Percentiles rank a stretch among this genome's conserved stretches.
Evolutionary conservation across 2,329 filamentous ascomycete genomes (phyloP).

Genomic region (Aspergillus melleus): DNA sequence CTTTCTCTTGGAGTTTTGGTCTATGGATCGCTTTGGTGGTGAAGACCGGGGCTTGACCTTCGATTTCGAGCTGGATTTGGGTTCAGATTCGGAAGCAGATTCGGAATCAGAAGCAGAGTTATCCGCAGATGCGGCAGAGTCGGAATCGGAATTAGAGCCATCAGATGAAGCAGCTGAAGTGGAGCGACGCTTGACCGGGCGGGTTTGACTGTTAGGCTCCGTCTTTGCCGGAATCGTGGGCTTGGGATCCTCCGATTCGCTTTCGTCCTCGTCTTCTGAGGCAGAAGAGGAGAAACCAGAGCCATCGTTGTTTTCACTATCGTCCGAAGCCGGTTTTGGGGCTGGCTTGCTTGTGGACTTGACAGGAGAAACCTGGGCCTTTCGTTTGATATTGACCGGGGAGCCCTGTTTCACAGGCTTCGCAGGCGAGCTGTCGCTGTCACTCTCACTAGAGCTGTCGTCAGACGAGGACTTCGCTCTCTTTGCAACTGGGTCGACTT

Average conservation of each 20-base stretch:
- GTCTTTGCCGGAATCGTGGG: background rate
- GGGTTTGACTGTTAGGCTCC: background rate
- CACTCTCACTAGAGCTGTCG: background rate
- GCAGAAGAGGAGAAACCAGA: background rate
- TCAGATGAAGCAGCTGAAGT: background rate
- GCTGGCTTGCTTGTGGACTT: background rate
- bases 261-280: background rate
- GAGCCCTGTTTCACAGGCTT: background rate
- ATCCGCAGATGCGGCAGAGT: no score
- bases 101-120: background rate
- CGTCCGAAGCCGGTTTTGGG: constrained; percentile 1
- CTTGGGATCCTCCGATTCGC: background rate
- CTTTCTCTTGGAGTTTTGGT: background rate
- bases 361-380: background rate
- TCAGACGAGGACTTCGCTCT: background rate
- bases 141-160: background rate
- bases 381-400: constrained; percentile 4
- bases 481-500: background rate
- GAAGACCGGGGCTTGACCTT: background rate
- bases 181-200: background rate
- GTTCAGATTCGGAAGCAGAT: background rate
- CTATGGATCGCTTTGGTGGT: background rate
- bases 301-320: constrained; percentile 11
- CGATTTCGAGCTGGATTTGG: background rate
- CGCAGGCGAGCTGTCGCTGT: background rate